These are phyloP conservation scores for Syncephalastrum monosporum DNA, from an alignment of 371 early-diverging fungal species.

Conservation along the genomic window DNA sequence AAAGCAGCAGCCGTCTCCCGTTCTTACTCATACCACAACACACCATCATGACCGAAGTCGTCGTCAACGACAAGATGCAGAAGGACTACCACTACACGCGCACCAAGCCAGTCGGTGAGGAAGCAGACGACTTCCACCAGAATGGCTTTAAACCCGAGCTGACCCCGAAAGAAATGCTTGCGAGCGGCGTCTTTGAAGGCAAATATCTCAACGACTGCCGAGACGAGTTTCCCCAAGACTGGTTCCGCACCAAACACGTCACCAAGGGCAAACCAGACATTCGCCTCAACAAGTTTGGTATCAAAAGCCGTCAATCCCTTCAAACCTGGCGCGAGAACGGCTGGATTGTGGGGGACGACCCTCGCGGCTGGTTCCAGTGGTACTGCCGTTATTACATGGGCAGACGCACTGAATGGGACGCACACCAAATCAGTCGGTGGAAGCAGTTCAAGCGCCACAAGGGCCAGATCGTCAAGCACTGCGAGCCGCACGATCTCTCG, in stretches of 20 bases:
- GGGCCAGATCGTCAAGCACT: background rate
- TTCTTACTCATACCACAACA: no score
- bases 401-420: background rate
- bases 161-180: conserved; percentile 1
- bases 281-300: background rate
- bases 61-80: conserved; percentile 4
- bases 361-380: conserved; percentile 4
- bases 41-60: background rate
- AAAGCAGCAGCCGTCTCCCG: no score
- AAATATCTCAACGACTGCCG: conserved; percentile 4
- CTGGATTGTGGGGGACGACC: conserved; percentile 2
- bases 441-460: background rate
- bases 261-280: background rate
- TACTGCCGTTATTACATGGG: conserved; percentile 3
- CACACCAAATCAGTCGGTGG: conserved; percentile 1
- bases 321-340: conserved; percentile 3
- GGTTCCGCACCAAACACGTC: background rate
- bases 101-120: background rate
- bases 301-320: conserved; percentile 3
- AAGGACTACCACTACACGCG: background rate
- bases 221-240: conserved; percentile 1
- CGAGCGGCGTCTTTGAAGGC: conserved; percentile 3
- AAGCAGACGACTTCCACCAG: conserved; percentile 6
- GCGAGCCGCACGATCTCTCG: background rate
- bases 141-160: background rate